Evolutionary conservation across 1,139 yeast genomes (phyloP), one percentile per base, ranked within the genome.

Genomic region (Protomyces inouyei): DNA sequence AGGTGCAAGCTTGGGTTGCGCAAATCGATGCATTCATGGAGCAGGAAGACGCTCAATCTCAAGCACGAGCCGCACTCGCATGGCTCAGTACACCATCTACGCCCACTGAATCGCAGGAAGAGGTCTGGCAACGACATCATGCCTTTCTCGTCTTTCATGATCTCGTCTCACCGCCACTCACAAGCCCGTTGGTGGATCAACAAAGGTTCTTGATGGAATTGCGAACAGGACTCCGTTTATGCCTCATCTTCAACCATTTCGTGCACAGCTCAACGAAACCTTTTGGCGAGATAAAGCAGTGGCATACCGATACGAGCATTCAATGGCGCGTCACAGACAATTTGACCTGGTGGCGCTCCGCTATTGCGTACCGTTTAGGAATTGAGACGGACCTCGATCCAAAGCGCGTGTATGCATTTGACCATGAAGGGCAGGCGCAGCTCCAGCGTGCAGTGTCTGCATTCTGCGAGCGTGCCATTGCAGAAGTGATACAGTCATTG

Each of bases 241-340:
- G 64, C 37, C 55, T 37, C 36, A 46, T 55, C 5, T 55, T 38
- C 51, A 60, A 60, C 28, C 52, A 57, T 14, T 56, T 54, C 35
- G 60, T 55, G n/a, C 45, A 28, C 10, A 28, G 64, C 35, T 60
- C 64, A 18, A 23, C 35, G 6, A 54, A 51, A 16, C 64, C 64
- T 9, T 60, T 60, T 38, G 64, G 64, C 6, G 21, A 37, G 16
- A 60, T 60, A 12, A 10, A 48, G 9, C 46, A 52, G 37, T 48
- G 25, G 35, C 64, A 60, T 18, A 12, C 25, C 9, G 60, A 60
- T 18, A 55, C 57, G 12, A 38, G 52, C 5, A 60, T 60, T 18
- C 64, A 57, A 9, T 60, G 54, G 32, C 43, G 64, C 35, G 64
- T 55, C 9, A 56, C 55, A 1, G 60, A 60, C n/a, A 60, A 60